Percentiles rank a stretch among this genome's conserved stretches.
These are phyloP conservation scores for Fraxinus floribunda DNA, from an alignment of 305 asterid genomes.

Conservation along the genomic window DNA sequence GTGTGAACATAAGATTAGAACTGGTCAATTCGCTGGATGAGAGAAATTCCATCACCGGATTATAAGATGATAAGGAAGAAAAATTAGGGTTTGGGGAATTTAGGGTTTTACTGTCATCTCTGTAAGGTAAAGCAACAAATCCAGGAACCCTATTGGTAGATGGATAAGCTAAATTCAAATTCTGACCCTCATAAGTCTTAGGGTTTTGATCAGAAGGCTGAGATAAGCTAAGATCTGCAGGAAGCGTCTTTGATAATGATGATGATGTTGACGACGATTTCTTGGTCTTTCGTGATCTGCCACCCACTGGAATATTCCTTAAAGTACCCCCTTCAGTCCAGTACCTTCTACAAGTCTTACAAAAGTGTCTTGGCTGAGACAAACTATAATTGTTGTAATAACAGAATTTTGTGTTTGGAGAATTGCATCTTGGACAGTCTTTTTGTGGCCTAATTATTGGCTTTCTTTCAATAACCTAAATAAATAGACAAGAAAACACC, in stretches of 20 bases:
- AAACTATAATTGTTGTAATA: conserved; percentile 51
- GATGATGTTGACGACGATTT: conserved; percentile 16
- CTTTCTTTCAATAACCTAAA: conserved; percentile 30
- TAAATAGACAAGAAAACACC: background rate
- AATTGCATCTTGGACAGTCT: conserved; percentile 52
- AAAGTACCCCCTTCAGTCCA: conserved; percentile 55
- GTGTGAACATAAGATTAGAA: conserved; percentile 15
- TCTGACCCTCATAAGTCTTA: conserved; percentile 30
- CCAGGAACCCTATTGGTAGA: conserved; percentile 21
- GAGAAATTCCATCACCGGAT: conserved; percentile 19
- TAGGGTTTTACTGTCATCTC: background rate
- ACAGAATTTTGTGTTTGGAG: conserved; percentile 47
- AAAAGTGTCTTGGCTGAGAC: conserved; percentile 50
- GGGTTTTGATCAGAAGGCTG: conserved; percentile 24
- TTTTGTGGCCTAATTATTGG: conserved; percentile 40
- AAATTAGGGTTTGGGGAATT: conserved; percentile 13
- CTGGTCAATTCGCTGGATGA: conserved; percentile 25
- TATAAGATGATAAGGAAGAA: background rate
- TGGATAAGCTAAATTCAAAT: conserved; percentile 34
- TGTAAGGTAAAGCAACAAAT: conserved; percentile 24
- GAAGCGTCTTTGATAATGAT: conserved; percentile 15
- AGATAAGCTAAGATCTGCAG: conserved; percentile 32
- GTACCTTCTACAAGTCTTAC: conserved; percentile 52
- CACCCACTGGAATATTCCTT: conserved; percentile 50
- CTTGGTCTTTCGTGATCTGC: conserved; percentile 45